Conservation (phyloP, 805 yeast genomes). For the Candida insectalens region DNA sequence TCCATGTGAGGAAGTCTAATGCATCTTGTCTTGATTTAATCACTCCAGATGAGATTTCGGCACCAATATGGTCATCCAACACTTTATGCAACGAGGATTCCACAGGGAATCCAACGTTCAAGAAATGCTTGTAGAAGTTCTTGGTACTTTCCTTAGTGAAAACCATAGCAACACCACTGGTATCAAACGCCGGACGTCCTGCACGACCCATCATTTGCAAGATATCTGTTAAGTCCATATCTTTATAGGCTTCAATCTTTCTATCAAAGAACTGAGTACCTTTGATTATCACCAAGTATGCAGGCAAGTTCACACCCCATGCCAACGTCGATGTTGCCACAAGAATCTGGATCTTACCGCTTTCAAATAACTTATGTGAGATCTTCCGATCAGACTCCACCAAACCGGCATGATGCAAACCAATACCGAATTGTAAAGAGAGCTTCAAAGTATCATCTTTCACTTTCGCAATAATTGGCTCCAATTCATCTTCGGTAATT, state of each 20-base stretch:
- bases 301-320: conserved; percentile 82
- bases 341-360: conserved; percentile 59
- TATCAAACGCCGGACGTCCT: conserved; percentile 74
- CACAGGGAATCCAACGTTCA: conserved; percentile 75
- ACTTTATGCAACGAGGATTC: conserved; percentile 72
- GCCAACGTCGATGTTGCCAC: conserved; percentile 79
- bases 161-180: conserved; percentile 68
- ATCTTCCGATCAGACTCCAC: conserved; percentile 65
- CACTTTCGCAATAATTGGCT: conserved; percentile 38
- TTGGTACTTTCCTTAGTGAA: conserved; percentile 70
- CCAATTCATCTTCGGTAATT: conserved; percentile 57
- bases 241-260: conserved; percentile 59
- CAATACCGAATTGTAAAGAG: conserved; percentile 71
- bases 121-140: conserved; percentile 65
- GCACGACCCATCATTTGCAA: conserved; percentile 84
- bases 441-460: conserved; percentile 76
- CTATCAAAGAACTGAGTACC: conserved; percentile 64
- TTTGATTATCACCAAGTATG: conserved; percentile 67
- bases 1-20: conserved; percentile 67
- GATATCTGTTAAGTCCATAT: conserved; percentile 77
- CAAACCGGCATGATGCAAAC: conserved; percentile 75
- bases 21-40: conserved; percentile 58
- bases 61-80: conserved; percentile 73
- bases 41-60: conserved; percentile 67
- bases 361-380: conserved; percentile 60